Evolutionary conservation across 345 rosid genomes (phyloP).

Genomic region (Diplotaxis tenuifolia): DNA sequence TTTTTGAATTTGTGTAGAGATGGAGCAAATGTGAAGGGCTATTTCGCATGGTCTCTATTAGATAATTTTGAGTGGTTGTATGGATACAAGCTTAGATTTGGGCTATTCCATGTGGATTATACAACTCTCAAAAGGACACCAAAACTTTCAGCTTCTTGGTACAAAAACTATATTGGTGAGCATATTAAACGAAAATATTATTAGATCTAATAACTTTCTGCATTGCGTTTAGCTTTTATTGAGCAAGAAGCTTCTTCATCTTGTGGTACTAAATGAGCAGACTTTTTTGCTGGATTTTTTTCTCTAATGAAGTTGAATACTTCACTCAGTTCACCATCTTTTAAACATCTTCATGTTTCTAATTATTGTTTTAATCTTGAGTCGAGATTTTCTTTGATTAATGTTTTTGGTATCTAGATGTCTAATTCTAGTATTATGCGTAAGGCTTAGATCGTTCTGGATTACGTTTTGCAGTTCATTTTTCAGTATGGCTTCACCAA

Average conservation of each 20-base stretch:
- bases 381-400: too few species aligned
- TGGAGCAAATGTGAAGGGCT: constrained; percentile 77
- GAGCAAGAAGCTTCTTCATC: neutral
- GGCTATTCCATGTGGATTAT: constrained; percentile 58
- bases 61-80: constrained; percentile 73
- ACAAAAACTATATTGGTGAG: constrained; percentile 41
- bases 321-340: neutral
- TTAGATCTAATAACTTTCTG: neutral
- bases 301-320: neutral
- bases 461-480: too few species aligned
- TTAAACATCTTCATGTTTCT: neutral
- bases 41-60: constrained; percentile 72
- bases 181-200: constrained; percentile 6
- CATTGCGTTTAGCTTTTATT: neutral
- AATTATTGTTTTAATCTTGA: too few species aligned
- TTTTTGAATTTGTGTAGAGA: constrained; percentile 35
- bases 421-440: too few species aligned
- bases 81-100: constrained; percentile 58
- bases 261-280: neutral
- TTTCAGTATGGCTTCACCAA: too few species aligned
- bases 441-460: too few species aligned
- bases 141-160: constrained; percentile 65
- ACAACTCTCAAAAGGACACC: constrained; percentile 57
- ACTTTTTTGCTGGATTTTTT: neutral
- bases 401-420: too few species aligned